Conservation (phyloP, 176 grass and related monocot species). For the bread wheat (Triticum aestivum) region IWGSC_CS_RefSeq_v2.1 NC_057798.1:79244239-79244738, state of each 20-base stretch:
- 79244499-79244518: background rate
- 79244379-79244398: conserved; percentile 51
- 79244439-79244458: background rate
- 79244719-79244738: conserved; percentile 20
- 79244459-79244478: background rate
- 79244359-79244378: conserved; percentile 39
- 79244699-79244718: conserved; percentile 85
- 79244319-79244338: conserved; percentile 43
- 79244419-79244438: background rate
- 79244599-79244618: background rate
- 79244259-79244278: background rate
- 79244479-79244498: background rate
- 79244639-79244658: background rate
- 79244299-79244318: background rate
- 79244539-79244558: too few relatives aligned
- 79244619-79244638: background rate
- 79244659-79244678: conserved; percentile 31
- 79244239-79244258: background rate
- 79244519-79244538: too few relatives aligned
- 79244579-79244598: background rate
- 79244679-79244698: conserved; percentile 56
- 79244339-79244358: conserved; percentile 65
- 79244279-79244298: background rate
- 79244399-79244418: conserved; percentile 45
- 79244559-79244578: background rate